Evolutionary conservation across 2,329 filamentous ascomycete species (phyloP), one percentile per base, ranked within the genome.

Genomic region (Claviceps maximensis): DNA sequence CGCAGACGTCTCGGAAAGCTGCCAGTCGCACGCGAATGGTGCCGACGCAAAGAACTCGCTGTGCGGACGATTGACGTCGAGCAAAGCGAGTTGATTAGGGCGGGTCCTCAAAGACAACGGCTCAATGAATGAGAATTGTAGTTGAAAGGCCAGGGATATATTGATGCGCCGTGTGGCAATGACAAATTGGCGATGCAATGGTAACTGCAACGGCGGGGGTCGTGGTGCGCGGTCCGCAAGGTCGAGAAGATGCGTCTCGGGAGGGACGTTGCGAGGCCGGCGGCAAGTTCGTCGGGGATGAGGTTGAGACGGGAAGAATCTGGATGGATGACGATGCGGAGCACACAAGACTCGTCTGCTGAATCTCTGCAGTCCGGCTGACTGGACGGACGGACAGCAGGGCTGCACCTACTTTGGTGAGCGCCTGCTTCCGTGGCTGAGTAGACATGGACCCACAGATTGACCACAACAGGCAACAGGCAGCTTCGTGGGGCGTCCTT

Each of bases 241-340:
- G 36, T 46, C 48, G 42, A 17, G 41, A 42, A 51, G n/a, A n/a
- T n/a, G n/a, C n/a, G n/a, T 21, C 15, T 27, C 19, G 52, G 48
- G 5, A 38, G 36, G 17, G 36, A n/a, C 36, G 36, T 38, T 17
- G 33, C 33, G 47, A 40, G 21, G 44, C n/a, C 23, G 44, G 6
- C 17, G 44, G 13, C 23, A 42, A 49, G 21, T 25, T 29, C 44
- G 44, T 4, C 17, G 44, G 23, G 13, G 50, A 47, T 15, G 51
- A 49, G 25, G 10, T 45, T 33, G 51, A 41, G 29, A 25, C 25
- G 31, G 8, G 6, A 45, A 13, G 7, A 44, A 25, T 5, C 5
- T 4, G 45, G 21, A 47, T 47, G 47, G 48, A 54, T 54, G 52
- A 53, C 52, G 52, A 51, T 50, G 52, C 52, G 42, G 52, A 53